Conservation (phyloP, 2,329 filamentous ascomycete genomes). For the Colletotrichum orchidophilum region DNA sequence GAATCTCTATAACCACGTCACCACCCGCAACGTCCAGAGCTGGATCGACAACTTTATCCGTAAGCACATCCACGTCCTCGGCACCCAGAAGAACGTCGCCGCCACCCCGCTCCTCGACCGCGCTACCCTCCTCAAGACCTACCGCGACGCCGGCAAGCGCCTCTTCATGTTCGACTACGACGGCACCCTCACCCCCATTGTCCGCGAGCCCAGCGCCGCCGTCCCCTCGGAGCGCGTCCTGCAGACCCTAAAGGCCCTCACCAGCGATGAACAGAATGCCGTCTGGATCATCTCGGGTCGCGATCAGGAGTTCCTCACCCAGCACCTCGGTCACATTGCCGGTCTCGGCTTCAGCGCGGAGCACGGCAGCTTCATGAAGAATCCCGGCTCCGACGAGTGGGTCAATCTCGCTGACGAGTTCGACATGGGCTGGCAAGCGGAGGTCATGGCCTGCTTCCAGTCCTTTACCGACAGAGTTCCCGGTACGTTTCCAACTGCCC, state of each 20-base stretch:
- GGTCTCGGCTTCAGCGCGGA: slow-evolving; percentile 95
- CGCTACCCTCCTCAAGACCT: slow-evolving; percentile 75
- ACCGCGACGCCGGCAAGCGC: slow-evolving; percentile 78
- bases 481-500: slow-evolving; percentile 60
- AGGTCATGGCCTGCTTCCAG: slow-evolving; percentile 86
- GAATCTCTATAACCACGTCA: slow-evolving; percentile 84
- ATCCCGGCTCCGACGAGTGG: slow-evolving; percentile 82
- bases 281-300: slow-evolving; percentile 99
- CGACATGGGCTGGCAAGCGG: slow-evolving; percentile 92
- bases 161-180: slow-evolving; percentile 99
- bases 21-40: slow-evolving; percentile 83
- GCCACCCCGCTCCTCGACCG: slow-evolving; percentile 86
- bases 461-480: slow-evolving; percentile 88
- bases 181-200: slow-evolving; percentile 94
- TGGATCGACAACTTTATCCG: slow-evolving; percentile 87
- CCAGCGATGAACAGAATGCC: slow-evolving; percentile 81
- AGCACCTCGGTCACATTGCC: slow-evolving; percentile 91
- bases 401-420: slow-evolving; percentile 86
- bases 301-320: slow-evolving; percentile 89
- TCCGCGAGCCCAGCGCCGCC: slow-evolving; percentile 88
- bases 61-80: slow-evolving; percentile 81
- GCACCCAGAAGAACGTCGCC: slow-evolving; percentile 77
- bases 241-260: slow-evolving; percentile 79
- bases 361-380: slow-evolving; percentile 93
- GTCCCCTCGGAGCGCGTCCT: slow-evolving; percentile 88